Base-by-base conservation (phyloP, 1,139 yeast genomes). In the Zygosaccharomyces sapae region DNA sequence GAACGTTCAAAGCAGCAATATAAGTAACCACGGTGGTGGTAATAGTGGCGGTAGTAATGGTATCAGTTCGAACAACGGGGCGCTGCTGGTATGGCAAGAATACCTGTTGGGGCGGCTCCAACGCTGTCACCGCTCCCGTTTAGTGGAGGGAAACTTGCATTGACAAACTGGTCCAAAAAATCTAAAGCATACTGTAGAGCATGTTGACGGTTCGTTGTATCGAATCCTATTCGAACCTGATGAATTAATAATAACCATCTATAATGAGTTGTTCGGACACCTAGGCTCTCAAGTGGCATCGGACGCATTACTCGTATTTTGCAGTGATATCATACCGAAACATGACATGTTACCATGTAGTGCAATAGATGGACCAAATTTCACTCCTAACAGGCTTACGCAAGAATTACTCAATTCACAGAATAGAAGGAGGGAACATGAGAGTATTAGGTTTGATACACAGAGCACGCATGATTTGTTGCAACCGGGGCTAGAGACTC, bases 141-240 rank as follows among this genome's bases (percentile, higher is more conserved):
- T 29, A 20, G 38, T 33, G 18, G 35, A 22, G 16, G 38, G 35
- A 16, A 34, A 20, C 25, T 41, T 33, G 22, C 46, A 16, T 36
- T 18, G 22, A 13, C 22, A 24, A 36, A 25, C 5, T 42, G 22
- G 29, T 40, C 37, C 3, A 44, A 41, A 36, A 36, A 37, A 35
- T 27, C 30, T 57, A 13, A 50, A 47, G 16, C 52, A 33, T 27
- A 48, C 24, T 16, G 18, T 39, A 7, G 42, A 39, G 12, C 35
- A 39, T 6, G 29, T 31, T 7, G 33, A 10, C 18, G 42, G 33
- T 10, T 20, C 34, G 1, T 18, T 31, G 9, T 29, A 27, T 30
- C 25, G 42, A 13, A 30, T 61, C 3, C 43, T 55, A 7, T 59
- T 63, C 40, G 55, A 55, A 24, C 65, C 67, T 2, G 66, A 63